Evolutionary conservation across 768 basidiomycete species (phyloP).

Genomic region (Trametes coccinea): DNA sequence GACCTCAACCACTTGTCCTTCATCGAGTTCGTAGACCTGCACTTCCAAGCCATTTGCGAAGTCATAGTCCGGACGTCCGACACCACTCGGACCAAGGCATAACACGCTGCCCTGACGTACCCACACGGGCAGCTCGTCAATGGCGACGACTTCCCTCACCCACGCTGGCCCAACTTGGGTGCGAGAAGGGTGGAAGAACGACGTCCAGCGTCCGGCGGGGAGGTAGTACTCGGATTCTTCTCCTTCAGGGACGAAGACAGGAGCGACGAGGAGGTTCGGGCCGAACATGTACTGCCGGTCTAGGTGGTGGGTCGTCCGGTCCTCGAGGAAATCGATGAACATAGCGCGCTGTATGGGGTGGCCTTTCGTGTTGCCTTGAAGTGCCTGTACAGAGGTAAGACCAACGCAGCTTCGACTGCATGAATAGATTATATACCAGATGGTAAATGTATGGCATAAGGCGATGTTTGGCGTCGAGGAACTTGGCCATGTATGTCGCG

Average conservation of each 20-base stretch:
- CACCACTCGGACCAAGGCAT: slow-evolving; percentile 53
- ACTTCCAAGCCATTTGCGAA: slow-evolving; percentile 50
- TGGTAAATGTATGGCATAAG: slow-evolving; percentile 75
- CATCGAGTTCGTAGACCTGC: slow-evolving; percentile 53
- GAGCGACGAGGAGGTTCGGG: slow-evolving; percentile 59
- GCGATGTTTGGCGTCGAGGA: slow-evolving; percentile 64
- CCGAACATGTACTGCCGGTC: slow-evolving; percentile 64
- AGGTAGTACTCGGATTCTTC: slow-evolving; percentile 63
- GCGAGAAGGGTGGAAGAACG: slow-evolving; percentile 55
- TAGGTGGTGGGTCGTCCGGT: slow-evolving; percentile 59
- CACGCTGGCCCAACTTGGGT: slow-evolving; percentile 59
- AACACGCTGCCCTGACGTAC: slow-evolving; percentile 59
- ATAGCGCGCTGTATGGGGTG: slow-evolving; percentile 63
- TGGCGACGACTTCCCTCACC: slow-evolving; percentile 62
- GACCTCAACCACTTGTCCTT: slow-evolving; percentile 40
- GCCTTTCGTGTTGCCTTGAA: slow-evolving; percentile 50
- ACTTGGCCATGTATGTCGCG: slow-evolving; percentile 59
- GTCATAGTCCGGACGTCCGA: slow-evolving; percentile 62
- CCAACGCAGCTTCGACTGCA: too few species aligned
- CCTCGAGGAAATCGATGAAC: slow-evolving; percentile 64
- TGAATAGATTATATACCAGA: slow-evolving; percentile 35
- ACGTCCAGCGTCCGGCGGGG: slow-evolving; percentile 61
- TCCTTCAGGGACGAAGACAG: slow-evolving; percentile 54
- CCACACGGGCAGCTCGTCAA: slow-evolving; percentile 68
- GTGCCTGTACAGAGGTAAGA: slow-evolving; percentile 39